phyloP scores from a whole-genome alignment of 164 flowering plant species.

The Liriodendron chinense region DNA sequence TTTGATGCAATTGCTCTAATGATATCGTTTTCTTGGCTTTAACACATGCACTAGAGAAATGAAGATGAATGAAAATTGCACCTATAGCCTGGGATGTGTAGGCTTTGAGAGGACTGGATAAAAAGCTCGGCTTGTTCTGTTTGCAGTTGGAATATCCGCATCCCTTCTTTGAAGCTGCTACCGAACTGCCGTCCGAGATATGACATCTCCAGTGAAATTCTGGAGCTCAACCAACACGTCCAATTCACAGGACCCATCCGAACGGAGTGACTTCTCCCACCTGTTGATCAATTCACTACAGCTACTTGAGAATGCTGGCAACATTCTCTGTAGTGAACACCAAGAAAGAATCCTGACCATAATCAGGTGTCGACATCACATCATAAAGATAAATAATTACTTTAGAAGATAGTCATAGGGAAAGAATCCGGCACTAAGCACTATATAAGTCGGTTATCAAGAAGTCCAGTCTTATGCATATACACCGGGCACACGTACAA shows the following conservation, averaged over 20 bases:
- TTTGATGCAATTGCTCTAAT: too few relatives aligned
- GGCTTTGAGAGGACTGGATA: constrained; percentile 6
- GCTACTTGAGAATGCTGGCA: constrained; percentile 7
- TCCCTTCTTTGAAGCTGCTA: constrained; percentile 10
- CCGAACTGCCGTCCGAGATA: constrained; percentile 11
- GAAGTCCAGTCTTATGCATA: neutral
- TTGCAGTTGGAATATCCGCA: constrained; percentile 22
- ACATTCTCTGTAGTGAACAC: neutral
- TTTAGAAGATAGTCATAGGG: neutral
- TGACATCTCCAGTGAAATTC: constrained; percentile 3
- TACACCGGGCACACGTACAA: too few relatives aligned
- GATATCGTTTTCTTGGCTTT: too few relatives aligned
- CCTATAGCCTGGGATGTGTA: constrained; percentile 43
- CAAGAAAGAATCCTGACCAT: neutral
- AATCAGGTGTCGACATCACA: neutral
- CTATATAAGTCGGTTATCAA: neutral
- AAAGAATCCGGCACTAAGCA: too few relatives aligned
- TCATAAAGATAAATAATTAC: too few relatives aligned
- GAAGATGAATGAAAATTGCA: neutral
- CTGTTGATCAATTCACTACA: constrained; percentile 3
- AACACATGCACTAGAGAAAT: too few relatives aligned
- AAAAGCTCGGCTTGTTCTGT: neutral
- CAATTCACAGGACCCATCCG: neutral
- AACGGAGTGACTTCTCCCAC: constrained; percentile 4
- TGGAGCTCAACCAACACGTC: constrained; percentile 27